These are phyloP conservation scores for Quercus cerris DNA, from an alignment of 306 rosid species.

Conservation along the genomic window DNA sequence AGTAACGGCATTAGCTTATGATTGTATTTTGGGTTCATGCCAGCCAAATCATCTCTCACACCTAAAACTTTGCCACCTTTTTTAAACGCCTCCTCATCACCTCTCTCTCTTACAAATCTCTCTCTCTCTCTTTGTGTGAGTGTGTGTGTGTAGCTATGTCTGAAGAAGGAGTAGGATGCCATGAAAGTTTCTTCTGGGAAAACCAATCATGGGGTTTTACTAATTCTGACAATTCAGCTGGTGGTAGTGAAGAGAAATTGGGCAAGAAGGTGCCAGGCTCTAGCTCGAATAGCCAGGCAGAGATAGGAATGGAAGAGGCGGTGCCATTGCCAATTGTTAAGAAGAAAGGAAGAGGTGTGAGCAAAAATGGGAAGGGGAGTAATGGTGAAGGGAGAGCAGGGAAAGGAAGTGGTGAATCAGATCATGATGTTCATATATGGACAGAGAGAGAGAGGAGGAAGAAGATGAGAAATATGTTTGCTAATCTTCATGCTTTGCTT, in stretches of 20 bases:
- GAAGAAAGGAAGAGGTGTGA: constrained; percentile 11
- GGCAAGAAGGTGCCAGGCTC: neutral
- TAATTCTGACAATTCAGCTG: constrained; percentile 20
- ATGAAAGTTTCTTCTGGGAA: constrained; percentile 10
- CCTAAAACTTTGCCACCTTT: constrained; percentile 25
- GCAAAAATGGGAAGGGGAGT: neutral
- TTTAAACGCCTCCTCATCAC: constrained; percentile 5
- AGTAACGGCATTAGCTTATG: constrained; percentile 47
- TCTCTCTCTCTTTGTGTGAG: neutral
- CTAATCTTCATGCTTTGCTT: constrained; percentile 73
- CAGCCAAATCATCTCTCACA: neutral
- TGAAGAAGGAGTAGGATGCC: constrained; percentile 5
- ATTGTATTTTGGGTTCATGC: constrained; percentile 42
- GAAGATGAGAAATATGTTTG: constrained; percentile 78
- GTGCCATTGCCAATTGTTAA: neutral
- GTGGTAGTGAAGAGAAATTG: constrained; percentile 6
- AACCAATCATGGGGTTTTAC: constrained; percentile 26
- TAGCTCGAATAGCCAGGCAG: neutral
- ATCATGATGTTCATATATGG: constrained; percentile 61
- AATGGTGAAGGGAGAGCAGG: neutral
- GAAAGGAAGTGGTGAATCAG: constrained; percentile 18
- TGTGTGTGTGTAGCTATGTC: constrained; percentile 11
- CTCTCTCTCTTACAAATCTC: neutral
- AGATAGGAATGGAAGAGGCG: neutral
- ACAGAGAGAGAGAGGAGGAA: constrained; percentile 85